These are phyloP conservation scores for Candida anutae DNA, from an alignment of 1,139 yeast genomes.

Conservation along the genomic window DNA sequence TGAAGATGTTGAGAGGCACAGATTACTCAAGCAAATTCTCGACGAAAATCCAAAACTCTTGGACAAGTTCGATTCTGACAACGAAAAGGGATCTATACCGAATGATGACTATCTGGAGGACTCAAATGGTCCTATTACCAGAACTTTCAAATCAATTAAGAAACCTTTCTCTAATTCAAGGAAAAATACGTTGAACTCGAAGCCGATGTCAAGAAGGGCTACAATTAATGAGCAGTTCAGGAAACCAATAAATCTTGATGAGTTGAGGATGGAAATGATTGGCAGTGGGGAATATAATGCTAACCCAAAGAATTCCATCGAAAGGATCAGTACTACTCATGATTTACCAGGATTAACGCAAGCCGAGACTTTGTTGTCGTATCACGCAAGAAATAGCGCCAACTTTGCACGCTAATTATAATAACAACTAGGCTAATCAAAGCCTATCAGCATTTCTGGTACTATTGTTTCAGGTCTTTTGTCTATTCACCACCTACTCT, in stretches of 20 bases:
- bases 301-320: slow-evolving; percentile 25
- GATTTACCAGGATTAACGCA: slow-evolving; percentile 45
- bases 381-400: slow-evolving; percentile 36
- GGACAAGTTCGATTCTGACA: slow-evolving; percentile 24
- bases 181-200: slow-evolving; percentile 12
- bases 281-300: slow-evolving; percentile 29
- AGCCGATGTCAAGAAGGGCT: slow-evolving; percentile 22
- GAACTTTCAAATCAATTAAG: slow-evolving; percentile 30
- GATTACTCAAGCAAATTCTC: slow-evolving; percentile 29
- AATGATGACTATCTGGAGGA: slow-evolving; percentile 8
- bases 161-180: slow-evolving; percentile 15
- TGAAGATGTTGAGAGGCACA: slow-evolving; percentile 36
- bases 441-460: not conserved
- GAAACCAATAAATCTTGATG: slow-evolving; percentile 28
- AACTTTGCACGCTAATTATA: slow-evolving; percentile 6
- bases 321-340: slow-evolving; percentile 38
- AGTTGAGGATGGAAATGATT: slow-evolving; percentile 37
- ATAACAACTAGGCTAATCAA: not conserved
- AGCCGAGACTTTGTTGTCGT: slow-evolving; percentile 41
- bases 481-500: too few species aligned
- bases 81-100: slow-evolving; percentile 6
- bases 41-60: slow-evolving; percentile 28
- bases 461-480: too few species aligned
- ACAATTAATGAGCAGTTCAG: slow-evolving; percentile 26
- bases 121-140: slow-evolving; percentile 17